Base-by-base conservation (phyloP, 2,329 filamentous ascomycete genomes). In the Trichoderma sp. region DNA sequence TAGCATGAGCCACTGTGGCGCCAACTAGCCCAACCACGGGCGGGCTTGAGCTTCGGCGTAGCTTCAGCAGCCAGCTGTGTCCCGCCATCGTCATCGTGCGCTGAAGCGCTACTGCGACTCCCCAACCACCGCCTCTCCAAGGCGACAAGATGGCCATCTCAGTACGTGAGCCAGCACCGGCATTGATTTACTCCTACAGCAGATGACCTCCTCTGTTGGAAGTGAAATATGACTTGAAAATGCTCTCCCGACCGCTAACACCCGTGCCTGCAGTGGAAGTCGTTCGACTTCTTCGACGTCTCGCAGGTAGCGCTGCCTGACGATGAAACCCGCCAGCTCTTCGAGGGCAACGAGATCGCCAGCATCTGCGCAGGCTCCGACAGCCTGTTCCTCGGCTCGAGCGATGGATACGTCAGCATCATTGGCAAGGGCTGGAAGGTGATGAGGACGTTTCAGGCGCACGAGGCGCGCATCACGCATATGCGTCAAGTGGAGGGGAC, bases 201-300 rank as follows among this genome's bases (percentile, higher is more conserved):
- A 59, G 19, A 40, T 33, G n/a, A 56, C 3, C 2, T 19, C 19
- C 10, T 19, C 13, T 4, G 57, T 5, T 31, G 53, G 16, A n/a
- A 13, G 13, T 37, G 10, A n/a, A 10, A 6, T n/a, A 4, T 43
- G 40, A 6, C 40, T 52, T 29, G 19, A 53, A 27, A 31, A 37
- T 24, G 10, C 21, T 62, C 21, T 24, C 2, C 19, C 29, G n/a
- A 24, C 35, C 60, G 35, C 55, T 65, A 57, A 65, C 31, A 14
- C 27, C 33, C 16, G 35, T 37, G n/a, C 61, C 35, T 11, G 24
- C 74, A 97, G 95, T 98, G 96, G 95, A 97, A 97, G 92, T 91
- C 92, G 75, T 99, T 99, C 85, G 94, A 97, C 86, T 99, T 99
- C 90, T 98, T 99, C 88, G 93, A 97, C 82, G 93, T 97, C 80